Conservation (phyloP, 2,329 filamentous ascomycete genomes). For the Colletotrichum trifolii region DNA sequence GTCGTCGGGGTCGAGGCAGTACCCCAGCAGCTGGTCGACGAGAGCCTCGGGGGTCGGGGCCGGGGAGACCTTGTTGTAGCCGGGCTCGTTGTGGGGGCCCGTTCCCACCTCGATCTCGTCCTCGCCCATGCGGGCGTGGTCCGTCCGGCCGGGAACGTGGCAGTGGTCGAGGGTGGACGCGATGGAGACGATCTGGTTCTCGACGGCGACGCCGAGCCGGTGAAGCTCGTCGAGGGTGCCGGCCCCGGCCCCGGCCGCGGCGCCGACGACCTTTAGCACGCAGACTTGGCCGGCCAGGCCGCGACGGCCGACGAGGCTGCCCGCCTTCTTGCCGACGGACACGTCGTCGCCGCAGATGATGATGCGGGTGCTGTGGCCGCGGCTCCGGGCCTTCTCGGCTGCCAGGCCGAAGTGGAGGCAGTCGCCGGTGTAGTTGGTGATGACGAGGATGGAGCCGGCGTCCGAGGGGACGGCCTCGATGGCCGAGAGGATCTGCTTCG, state of each 20-base stretch:
- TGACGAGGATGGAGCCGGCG: slow-evolving; percentile 67
- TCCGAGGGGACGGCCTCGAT: slow-evolving; percentile 66
- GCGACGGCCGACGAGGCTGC: slow-evolving; percentile 68
- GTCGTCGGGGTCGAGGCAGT: slow-evolving; percentile 69
- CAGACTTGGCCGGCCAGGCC: slow-evolving; percentile 71
- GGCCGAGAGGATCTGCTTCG: slow-evolving; percentile 70
- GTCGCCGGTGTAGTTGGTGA: slow-evolving; percentile 75
- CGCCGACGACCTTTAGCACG: slow-evolving; percentile 68
- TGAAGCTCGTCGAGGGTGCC: slow-evolving; percentile 62
- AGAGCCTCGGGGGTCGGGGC: slow-evolving; percentile 60
- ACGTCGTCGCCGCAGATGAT: slow-evolving; percentile 75
- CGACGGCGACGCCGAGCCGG: slow-evolving; percentile 60
- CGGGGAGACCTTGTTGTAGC: slow-evolving; percentile 66
- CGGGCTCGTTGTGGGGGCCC: slow-evolving; percentile 75
- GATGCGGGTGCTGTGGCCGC: slow-evolving; percentile 64
- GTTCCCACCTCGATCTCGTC: slow-evolving; percentile 73
- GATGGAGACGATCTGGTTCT: slow-evolving; percentile 65
- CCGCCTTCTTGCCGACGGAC: slow-evolving; percentile 65
- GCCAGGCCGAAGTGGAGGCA: slow-evolving; percentile 71
- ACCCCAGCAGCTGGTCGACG: slow-evolving; percentile 66
- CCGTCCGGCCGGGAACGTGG: slow-evolving; percentile 64
- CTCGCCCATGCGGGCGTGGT: slow-evolving; percentile 58
- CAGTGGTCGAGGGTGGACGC: slow-evolving; percentile 70
- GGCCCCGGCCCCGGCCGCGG: slow-evolving; percentile 56
- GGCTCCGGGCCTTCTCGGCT: slow-evolving; percentile 66